Conservation (phyloP, 2,329 filamentous ascomycete genomes). For the Aspergillus awamori region DNA sequence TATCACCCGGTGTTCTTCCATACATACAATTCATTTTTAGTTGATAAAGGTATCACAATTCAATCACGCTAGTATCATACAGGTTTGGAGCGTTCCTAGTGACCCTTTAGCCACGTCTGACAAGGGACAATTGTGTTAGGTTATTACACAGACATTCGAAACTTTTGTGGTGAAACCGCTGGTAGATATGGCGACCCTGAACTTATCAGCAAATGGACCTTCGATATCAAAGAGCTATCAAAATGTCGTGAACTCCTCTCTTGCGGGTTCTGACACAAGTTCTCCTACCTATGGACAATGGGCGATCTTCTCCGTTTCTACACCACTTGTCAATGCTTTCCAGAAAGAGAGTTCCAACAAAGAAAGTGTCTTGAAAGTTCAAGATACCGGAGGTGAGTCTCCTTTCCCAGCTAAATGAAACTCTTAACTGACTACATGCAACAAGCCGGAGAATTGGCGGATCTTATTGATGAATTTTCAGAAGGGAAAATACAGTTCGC, state of each 20-base stretch:
- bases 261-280: constrained; percentile 59
- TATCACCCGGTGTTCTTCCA: background rate
- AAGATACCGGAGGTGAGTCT: constrained; percentile 77
- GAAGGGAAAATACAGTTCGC: constrained; percentile 97
- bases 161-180: background rate
- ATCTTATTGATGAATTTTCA: constrained; percentile 93
- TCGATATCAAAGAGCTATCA: constrained; percentile 79
- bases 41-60: background rate
- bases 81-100: too few relatives aligned
- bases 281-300: constrained; percentile 88
- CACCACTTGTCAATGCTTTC: constrained; percentile 89
- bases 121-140: background rate
- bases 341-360: constrained; percentile 78
- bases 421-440: constrained; percentile 23
- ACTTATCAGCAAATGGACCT: constrained; percentile 76
- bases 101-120: background rate
- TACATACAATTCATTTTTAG: background rate
- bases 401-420: too few relatives aligned
- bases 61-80: background rate
- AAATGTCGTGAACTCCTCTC: constrained; percentile 64
- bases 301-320: constrained; percentile 91
- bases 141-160: background rate
- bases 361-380: constrained; percentile 94
- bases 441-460: constrained; percentile 83
- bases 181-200: constrained; percentile 71